Evolutionary conservation across 2,329 filamentous ascomycete genomes (phyloP), one percentile per base, ranked within the genome.

Genomic region (Talaromyces sp.): DNA sequence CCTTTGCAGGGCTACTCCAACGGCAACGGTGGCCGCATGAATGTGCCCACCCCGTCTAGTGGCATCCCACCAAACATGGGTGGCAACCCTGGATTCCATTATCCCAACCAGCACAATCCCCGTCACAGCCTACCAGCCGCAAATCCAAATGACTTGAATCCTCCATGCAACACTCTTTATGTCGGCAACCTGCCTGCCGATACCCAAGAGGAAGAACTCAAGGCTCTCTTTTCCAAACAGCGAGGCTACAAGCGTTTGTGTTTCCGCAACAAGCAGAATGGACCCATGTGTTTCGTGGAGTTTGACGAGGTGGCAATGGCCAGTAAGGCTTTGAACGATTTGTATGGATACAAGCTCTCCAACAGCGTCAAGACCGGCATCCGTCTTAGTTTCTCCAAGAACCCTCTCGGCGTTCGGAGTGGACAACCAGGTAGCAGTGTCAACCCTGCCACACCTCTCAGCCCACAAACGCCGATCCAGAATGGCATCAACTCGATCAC

Each of bases 201-300:
- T 71, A 95, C 92, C 0, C 93, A 90, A 0, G 94, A 99, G 70
- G 93, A 97, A 70, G 94, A 97, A 74, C 83, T 99, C 59, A 97
- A 97, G 76, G 86, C 89, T 24, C 84, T 97, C 70, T 99, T 99
- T 71, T 92, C 89, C 27, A 93, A 92, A 75, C 91, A 95, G 73
- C 88, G 92, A 54, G 94, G 94, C 3, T 99, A 97, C 79, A 97
- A 96, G 77, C 85, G 94, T 29, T 85, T 99, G 8, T 96, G 92
- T 71, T 96, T 97, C 81, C 85, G 93, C 35, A 95, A 92, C 58
- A 97, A 97, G 79, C 86, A 90, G 65, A 96, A 97, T 67, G 93
- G 93, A 0, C 93, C 93, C 1, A 97, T 97, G 92, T 97, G 94
- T 72, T 97, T 97, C 74, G 94, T 99, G 41, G 94, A 99, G 74